Evolutionary conservation across 257 asterid genomes (phyloP), one percentile per base, ranked within the genome.

Genomic region (Echium plantagineum): DNA sequence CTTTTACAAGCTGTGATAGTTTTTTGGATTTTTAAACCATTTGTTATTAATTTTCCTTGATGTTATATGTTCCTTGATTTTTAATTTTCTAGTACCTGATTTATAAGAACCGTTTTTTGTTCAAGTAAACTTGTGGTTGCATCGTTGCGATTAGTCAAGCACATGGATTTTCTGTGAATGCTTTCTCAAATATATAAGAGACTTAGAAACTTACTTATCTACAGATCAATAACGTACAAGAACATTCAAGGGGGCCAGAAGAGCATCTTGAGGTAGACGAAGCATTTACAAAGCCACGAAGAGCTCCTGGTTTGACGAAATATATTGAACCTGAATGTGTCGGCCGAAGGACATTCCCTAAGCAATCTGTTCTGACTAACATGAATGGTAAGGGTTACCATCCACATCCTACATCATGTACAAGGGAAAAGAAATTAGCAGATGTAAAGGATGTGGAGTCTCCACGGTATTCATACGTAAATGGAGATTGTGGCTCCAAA

Each of bases 261-360:
- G 84, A 71, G 66, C 63, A 55, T 66, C 55, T 21, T 65, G 52
- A 63, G 61, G 59, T 35, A 35, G 47, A 55, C 68, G 81, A 65
- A 49, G 70, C 62, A 57, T 51, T 49, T 49, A 65, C 71, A 31
- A 68, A 65, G 78, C 69, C 57, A 52, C 65, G 31, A 69, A 70
- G 54, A 52, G 57, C 73, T 59, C 69, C 55, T 30, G 85, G 66
- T 58, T 74, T 67, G 74, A 61, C 53, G 61, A 67, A 71, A 58
- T 58, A 67, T 31, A 71, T 67, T 64, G 77, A 76, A 67, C 72
- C 70, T 24, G 88, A 84, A 74, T 74, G 67, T 79, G 73, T 77
- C 55, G 79, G 74, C 64, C 77, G 74, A 60, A 86, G 94, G 95
- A 78, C 71, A 9, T 80, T 87, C 70, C 86, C 95, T 52, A 86